Conservation (phyloP, 1,284 basidiomycete genomes). For the Porogramme epimiltina region DNA sequence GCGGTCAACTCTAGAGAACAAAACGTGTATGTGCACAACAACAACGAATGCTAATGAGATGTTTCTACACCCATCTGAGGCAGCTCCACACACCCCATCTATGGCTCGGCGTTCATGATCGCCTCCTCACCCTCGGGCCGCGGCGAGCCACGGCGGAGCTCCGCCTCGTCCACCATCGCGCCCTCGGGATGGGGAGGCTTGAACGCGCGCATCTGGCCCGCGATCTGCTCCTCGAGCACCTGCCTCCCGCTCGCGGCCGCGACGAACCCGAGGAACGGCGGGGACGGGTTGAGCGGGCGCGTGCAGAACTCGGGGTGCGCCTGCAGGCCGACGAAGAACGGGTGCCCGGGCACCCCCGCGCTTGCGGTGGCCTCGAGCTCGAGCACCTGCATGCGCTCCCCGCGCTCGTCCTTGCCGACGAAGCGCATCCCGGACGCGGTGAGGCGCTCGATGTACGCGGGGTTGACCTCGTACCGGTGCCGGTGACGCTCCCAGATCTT, state of each 20-base stretch:
- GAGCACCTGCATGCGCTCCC: conserved; percentile 97
- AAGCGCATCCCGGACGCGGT: conserved; percentile 80
- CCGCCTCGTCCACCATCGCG: conserved; percentile 50
- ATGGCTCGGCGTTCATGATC: conserved; percentile 27
- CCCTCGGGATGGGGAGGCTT: conserved; percentile 53
- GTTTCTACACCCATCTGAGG: neutral
- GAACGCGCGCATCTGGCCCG: conserved; percentile 55
- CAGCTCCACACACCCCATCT: neutral
- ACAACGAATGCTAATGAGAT: neutral
- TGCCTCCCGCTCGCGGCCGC: conserved; percentile 75
- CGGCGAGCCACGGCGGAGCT: conserved; percentile 35
- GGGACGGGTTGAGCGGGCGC: conserved; percentile 96
- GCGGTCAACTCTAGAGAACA: too few species aligned
- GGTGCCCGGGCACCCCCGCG: too few species aligned
- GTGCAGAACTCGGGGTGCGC: conserved; percentile 99
- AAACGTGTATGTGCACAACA: neutral
- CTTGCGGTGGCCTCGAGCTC: conserved; percentile 79
- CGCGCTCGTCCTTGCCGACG: conserved; percentile 92
- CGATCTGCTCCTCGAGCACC: conserved; percentile 79
- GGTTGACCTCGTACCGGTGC: conserved; percentile 98
- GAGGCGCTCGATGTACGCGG: conserved; percentile 79
- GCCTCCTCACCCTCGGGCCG: conserved; percentile 31
- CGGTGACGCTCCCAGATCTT: conserved; percentile 97
- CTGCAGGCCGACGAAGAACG: conserved; percentile 94
- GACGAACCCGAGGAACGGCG: conserved; percentile 95